Evolutionary conservation across 345 rosid species (phyloP).

Genomic region (Streptanthus diversifolius): DNA sequence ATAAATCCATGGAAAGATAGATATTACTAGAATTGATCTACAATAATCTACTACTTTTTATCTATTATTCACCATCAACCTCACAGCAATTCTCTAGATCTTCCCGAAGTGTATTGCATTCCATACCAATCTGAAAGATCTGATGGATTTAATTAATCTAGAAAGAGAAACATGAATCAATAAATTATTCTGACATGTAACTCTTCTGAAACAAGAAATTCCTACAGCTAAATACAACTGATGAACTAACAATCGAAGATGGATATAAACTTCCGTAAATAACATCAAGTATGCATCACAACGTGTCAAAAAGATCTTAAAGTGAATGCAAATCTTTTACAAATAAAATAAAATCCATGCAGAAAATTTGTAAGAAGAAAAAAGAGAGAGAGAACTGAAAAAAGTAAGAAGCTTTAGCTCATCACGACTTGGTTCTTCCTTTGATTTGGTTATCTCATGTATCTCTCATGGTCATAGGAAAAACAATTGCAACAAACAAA

Average conservation of each 20-base stretch:
- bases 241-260: slow-evolving; percentile 7
- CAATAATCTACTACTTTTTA: not conserved
- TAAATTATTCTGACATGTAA: not conserved
- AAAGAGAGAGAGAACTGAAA: not conserved
- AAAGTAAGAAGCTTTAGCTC: slow-evolving; percentile 22
- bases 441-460: not conserved
- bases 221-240: not conserved
- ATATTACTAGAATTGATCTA: not conserved
- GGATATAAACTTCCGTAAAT: not conserved
- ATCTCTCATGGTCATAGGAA: not conserved
- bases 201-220: not conserved
- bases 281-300: slow-evolving; percentile 12
- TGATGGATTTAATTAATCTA: not conserved
- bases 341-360: slow-evolving; percentile 20
- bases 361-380: not conserved
- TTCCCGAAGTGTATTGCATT: not conserved
- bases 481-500: slow-evolving; percentile 10
- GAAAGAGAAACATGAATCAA: not conserved
- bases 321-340: slow-evolving; percentile 6
- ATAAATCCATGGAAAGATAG: not conserved
- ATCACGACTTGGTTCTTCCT: slow-evolving; percentile 7
- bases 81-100: slow-evolving; percentile 6
- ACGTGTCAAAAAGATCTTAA: slow-evolving; percentile 16
- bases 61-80: not conserved
- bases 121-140: slow-evolving; percentile 27